A percentile compares a stretch with the other conserved stretches of the same genome.
Evolutionary conservation across 2,329 filamentous ascomycete genomes (phyloP).

Genomic region (Madurella mycetomatis): DNA sequence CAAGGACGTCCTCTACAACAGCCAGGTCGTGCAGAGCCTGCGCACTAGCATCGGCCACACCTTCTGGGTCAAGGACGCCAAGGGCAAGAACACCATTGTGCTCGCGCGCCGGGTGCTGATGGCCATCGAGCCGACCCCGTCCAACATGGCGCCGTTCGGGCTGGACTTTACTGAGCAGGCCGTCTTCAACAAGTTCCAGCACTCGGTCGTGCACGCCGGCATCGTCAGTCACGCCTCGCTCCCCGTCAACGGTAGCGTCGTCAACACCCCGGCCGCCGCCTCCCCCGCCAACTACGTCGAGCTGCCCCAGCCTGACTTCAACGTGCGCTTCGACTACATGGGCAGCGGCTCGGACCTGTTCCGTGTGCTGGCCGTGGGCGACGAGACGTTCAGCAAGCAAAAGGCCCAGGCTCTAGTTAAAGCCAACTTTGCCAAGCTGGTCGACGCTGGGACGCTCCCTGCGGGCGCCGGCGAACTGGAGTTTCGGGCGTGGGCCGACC

Average conservation of each 20-base stretch:
- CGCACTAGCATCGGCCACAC: slow-evolving; percentile 30
- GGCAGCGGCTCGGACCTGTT: slow-evolving; percentile 23
- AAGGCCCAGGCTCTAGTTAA: slow-evolving; percentile 27
- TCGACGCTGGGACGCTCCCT: slow-evolving; percentile 21
- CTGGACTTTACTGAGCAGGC: slow-evolving; percentile 30
- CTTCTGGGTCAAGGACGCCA: slow-evolving; percentile 28
- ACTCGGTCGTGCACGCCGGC: slow-evolving; percentile 31
- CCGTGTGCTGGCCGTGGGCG: slow-evolving; percentile 28
- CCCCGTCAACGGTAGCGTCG: slow-evolving; percentile 25
- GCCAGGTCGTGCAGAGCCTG: slow-evolving; percentile 30
- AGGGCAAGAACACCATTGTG: slow-evolving; percentile 27
- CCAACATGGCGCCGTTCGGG: slow-evolving; percentile 31
- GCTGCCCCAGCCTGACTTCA: slow-evolving; percentile 27
- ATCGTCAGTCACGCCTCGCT: slow-evolving; percentile 28
- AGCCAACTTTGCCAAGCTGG: slow-evolving; percentile 25
- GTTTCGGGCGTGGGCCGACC: slow-evolving; percentile 29
- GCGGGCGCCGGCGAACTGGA: slow-evolving; percentile 16
- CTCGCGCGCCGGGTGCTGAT: slow-evolving; percentile 34
- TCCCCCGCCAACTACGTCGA: slow-evolving; percentile 27
- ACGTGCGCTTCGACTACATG: slow-evolving; percentile 29
- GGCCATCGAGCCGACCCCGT: slow-evolving; percentile 32
- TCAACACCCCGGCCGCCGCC: slow-evolving; percentile 29
- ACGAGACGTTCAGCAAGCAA: slow-evolving; percentile 14
- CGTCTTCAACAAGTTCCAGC: slow-evolving; percentile 32
- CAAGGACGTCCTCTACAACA: slow-evolving; percentile 34